phyloP scores from a whole-genome alignment of 2,329 filamentous ascomycete genomes.

The Ceratocystis huliohia region DNA sequence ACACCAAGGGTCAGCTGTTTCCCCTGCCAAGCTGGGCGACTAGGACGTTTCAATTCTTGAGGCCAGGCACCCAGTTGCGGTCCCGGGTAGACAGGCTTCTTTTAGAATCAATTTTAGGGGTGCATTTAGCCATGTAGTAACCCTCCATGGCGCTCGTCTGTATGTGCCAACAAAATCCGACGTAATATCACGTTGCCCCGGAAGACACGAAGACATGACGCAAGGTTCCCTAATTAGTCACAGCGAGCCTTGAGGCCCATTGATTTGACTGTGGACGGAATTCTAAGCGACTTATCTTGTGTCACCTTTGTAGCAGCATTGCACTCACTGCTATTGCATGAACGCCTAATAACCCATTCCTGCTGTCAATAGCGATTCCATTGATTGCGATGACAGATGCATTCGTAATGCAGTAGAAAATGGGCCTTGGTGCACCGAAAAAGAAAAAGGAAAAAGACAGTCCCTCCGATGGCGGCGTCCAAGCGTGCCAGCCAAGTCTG shows the following conservation, averaged over 20 bases:
- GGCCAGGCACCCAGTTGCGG: background rate
- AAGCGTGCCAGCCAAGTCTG: background rate
- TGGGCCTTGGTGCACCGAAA: background rate
- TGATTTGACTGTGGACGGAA: background rate
- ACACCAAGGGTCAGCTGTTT: background rate
- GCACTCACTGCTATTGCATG: conserved; percentile 1
- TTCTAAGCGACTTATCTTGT: background rate
- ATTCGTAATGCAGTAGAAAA: background rate
- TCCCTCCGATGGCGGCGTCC: conserved; percentile 6
- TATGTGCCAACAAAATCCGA: background rate
- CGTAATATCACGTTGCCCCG: background rate
- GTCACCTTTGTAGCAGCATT: background rate
- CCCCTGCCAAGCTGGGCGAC: background rate
- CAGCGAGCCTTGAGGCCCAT: background rate
- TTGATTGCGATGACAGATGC: background rate
- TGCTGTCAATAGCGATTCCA: background rate
- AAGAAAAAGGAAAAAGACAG: background rate
- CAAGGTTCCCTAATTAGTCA: background rate
- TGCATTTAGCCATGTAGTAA: background rate
- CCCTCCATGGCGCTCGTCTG: background rate
- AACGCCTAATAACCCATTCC: background rate
- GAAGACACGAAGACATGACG: background rate
- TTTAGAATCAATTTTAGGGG: background rate
- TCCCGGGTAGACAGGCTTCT: background rate
- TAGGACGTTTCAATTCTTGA: background rate